Conservation (phyloP, 2,329 filamentous ascomycete species). For the Chaetothyriales sp. region DNA sequence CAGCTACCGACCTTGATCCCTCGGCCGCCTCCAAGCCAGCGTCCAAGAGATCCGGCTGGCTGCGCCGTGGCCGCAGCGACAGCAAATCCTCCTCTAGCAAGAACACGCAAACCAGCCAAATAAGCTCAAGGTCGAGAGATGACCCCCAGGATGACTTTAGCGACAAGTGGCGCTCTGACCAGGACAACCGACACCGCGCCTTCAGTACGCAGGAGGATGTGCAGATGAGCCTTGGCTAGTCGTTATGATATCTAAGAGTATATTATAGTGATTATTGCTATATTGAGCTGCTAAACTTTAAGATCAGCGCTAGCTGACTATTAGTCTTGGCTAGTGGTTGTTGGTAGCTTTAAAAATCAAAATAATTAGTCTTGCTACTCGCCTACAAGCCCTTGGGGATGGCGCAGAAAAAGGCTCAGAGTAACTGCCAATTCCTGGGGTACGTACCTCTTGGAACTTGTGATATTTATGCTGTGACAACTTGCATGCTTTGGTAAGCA, state of each 20-base stretch:
- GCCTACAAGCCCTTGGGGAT: no score
- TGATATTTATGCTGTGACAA: no score
- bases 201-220: constrained; percentile 14
- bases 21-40: constrained; percentile 4
- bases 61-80: constrained; percentile 7
- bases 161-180: constrained; percentile 9
- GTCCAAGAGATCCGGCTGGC: constrained; percentile 4
- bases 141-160: constrained; percentile 14
- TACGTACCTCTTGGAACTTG: no score
- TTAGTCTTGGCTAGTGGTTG: constrained; percentile 12
- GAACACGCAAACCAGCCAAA: constrained; percentile 8
- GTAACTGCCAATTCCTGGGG: no score
- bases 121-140: constrained; percentile 12
- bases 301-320: no score
- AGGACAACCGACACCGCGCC: constrained; percentile 2
- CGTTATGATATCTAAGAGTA: no score
- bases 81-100: constrained; percentile 14
- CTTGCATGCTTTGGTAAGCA: no score
- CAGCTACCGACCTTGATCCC: constrained; percentile 7
- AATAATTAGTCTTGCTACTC: no score
- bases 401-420: no score
- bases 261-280: no score
- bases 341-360: no score
- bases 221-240: constrained; percentile 13
- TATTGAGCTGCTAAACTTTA: no score